phyloP scores from a whole-genome alignment of 768 basidiomycete genomes.

The Termitomyces sp. region DNA sequence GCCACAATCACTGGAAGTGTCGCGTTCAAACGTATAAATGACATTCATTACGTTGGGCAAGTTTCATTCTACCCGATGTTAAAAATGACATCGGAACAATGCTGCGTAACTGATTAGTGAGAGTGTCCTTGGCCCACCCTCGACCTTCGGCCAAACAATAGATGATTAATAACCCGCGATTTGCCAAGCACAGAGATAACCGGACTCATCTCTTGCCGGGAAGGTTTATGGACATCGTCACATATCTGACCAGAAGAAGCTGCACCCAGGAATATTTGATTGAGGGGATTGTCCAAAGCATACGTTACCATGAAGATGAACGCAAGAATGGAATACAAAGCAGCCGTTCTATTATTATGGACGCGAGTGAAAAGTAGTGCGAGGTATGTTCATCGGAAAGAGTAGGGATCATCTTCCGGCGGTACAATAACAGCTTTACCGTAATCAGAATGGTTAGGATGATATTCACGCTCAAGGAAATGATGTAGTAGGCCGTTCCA shows the following conservation, averaged over 20 bases:
- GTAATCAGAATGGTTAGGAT: constrained; percentile 27
- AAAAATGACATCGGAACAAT: constrained; percentile 14
- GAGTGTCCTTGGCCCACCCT: constrained; percentile 16
- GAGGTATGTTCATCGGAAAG: background rate
- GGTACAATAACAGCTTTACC: constrained; percentile 5
- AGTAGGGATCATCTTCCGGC: background rate
- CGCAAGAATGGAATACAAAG: constrained; percentile 27
- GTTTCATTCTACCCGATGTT: background rate
- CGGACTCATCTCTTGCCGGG: background rate
- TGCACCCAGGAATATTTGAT: constrained; percentile 25
- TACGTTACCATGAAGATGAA: constrained; percentile 25
- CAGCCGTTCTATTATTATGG: constrained; percentile 32
- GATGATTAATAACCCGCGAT: constrained; percentile 15
- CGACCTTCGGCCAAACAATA: background rate
- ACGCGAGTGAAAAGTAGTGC: constrained; percentile 1
- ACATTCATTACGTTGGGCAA: background rate
- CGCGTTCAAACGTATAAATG: constrained; percentile 1
- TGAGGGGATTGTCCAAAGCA: constrained; percentile 25
- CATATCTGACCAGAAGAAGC: constrained; percentile 24
- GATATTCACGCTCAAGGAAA: constrained; percentile 20
- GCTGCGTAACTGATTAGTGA: constrained; percentile 10
- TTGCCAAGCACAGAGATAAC: constrained; percentile 24
- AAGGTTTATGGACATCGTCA: background rate
- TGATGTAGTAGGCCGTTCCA: constrained; percentile 1
- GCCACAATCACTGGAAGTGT: background rate